Evolutionary conservation across 768 basidiomycete species (phyloP).

Genomic region (Mycena sanguinolenta): DNA sequence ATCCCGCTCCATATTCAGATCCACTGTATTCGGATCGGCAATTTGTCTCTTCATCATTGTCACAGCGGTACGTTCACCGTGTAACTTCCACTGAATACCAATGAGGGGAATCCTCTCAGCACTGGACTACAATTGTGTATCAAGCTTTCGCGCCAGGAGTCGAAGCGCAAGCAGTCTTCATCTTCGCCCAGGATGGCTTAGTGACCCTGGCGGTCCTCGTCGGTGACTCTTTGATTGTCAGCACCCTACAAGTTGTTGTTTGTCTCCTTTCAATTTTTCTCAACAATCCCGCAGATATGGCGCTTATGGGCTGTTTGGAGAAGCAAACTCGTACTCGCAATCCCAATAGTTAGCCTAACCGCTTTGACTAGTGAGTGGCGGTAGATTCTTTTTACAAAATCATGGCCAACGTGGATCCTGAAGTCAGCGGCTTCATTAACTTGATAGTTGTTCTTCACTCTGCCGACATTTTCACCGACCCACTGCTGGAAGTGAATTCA

Average conservation of each 20-base stretch:
- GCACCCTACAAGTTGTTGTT: not conserved
- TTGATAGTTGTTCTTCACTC: not conserved
- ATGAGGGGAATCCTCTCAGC: too few species aligned
- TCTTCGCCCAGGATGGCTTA: not conserved
- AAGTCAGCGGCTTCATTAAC: too few species aligned
- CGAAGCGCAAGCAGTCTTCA: slow-evolving; percentile 12
- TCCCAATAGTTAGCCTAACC: not conserved
- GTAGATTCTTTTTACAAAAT: too few species aligned
- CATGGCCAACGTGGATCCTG: too few species aligned
- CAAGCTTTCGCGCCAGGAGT: not conserved
- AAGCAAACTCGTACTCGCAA: slow-evolving; percentile 9
- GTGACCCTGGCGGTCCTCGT: slow-evolving; percentile 1
- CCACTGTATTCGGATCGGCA: not conserved
- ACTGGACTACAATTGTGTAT: too few species aligned
- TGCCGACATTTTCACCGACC: too few species aligned
- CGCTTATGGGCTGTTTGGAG: too few species aligned
- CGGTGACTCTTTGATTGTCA: slow-evolving; percentile 24
- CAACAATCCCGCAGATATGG: not conserved
- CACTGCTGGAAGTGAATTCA: too few species aligned
- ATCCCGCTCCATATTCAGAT: too few species aligned
- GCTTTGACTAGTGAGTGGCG: not conserved
- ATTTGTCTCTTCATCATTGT: slow-evolving; percentile 12
- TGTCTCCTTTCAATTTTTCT: not conserved
- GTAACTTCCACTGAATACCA: too few species aligned
- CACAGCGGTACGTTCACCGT: slow-evolving; percentile 15